Percentiles rank a stretch among this genome's conserved stretches.
Evolutionary conservation across 2,329 filamentous ascomycete genomes (phyloP).

Genomic region (Lachnum nothofagi): DNA sequence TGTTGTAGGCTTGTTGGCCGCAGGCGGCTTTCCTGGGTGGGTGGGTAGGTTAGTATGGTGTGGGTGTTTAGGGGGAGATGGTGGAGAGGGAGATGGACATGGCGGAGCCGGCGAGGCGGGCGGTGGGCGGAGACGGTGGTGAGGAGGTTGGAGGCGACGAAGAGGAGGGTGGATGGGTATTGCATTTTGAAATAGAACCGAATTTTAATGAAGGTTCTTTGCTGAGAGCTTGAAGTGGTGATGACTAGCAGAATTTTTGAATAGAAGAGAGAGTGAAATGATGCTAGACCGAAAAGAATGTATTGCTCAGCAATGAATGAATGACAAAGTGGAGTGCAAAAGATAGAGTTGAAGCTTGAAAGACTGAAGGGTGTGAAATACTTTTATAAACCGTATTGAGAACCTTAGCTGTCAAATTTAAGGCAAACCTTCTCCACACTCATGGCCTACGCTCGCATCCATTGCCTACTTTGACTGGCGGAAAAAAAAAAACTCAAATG

Average conservation of each 20-base stretch:
- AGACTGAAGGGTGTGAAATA: no score
- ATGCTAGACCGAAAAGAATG: slow-evolving; percentile 18
- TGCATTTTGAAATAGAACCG: slow-evolving; percentile 23
- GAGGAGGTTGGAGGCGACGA: slow-evolving; percentile 26
- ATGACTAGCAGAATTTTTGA: slow-evolving; percentile 17
- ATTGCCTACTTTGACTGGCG: no score
- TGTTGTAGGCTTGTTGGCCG: slow-evolving; percentile 39
- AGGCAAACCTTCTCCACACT: no score
- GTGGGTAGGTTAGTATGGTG: no score
- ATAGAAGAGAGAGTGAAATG: slow-evolving; percentile 19
- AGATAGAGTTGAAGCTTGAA: slow-evolving; percentile 2
- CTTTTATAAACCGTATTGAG: no score
- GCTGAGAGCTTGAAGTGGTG: slow-evolving; percentile 4
- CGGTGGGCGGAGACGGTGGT: slow-evolving; percentile 45
- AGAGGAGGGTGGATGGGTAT: slow-evolving; percentile 23
- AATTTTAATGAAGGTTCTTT: not conserved
- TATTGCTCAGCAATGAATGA: slow-evolving; percentile 19
- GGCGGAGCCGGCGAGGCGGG: slow-evolving; percentile 40
- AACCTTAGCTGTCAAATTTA: no score
- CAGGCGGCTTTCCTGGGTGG: no score
- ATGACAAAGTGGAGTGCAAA: slow-evolving; percentile 5
- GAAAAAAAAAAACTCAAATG: no score
- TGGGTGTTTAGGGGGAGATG: no score
- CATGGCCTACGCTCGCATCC: no score
- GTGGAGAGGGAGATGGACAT: no score